Evolutionary conservation across 371 early-diverging fungal genomes (phyloP).

Genomic region (Mucor saturninus): DNA sequence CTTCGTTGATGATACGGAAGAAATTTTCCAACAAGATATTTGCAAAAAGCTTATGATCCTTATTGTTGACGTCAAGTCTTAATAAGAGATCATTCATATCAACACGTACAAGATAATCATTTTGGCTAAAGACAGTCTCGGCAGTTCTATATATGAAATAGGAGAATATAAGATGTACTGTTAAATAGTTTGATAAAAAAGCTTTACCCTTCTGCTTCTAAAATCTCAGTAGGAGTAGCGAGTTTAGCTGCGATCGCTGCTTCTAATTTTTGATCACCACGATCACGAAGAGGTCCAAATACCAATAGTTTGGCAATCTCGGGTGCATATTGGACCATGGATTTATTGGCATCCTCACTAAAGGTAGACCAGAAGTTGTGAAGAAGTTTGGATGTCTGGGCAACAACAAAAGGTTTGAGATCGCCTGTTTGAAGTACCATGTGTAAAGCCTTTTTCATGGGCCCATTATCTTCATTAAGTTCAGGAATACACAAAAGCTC

Average conservation of each 20-base stretch:
- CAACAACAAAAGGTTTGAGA: conserved; percentile 41
- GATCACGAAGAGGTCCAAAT: conserved; percentile 62
- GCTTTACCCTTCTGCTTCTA: conserved; percentile 43
- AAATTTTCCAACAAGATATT: conserved; percentile 38
- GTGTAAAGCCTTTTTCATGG: conserved; percentile 43
- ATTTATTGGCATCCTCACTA: conserved; percentile 33
- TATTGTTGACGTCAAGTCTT: conserved; percentile 40
- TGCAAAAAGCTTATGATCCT: conserved; percentile 39
- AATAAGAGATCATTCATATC: conserved; percentile 56
- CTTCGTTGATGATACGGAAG: conserved; percentile 26
- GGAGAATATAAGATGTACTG: neutral
- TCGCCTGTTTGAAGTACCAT: conserved; percentile 44
- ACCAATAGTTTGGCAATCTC: conserved; percentile 47
- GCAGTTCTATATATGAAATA: conserved; percentile 33
- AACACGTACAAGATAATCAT: conserved; percentile 65
- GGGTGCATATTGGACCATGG: conserved; percentile 44
- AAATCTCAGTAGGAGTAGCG: conserved; percentile 24
- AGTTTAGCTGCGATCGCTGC: conserved; percentile 53
- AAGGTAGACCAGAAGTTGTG: conserved; percentile 44
- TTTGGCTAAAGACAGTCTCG: conserved; percentile 38
- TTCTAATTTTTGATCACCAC: conserved; percentile 63
- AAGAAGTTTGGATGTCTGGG: conserved; percentile 34
- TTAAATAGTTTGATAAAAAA: neutral
- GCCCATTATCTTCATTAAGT: conserved; percentile 44
- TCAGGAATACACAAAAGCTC: conserved; percentile 29